A percentile compares a stretch with the other conserved stretches of the same genome.
These are phyloP conservation scores for Trichothecium sympodiale DNA, from an alignment of 2,329 filamentous ascomycete genomes.

Conservation along the genomic window DNA sequence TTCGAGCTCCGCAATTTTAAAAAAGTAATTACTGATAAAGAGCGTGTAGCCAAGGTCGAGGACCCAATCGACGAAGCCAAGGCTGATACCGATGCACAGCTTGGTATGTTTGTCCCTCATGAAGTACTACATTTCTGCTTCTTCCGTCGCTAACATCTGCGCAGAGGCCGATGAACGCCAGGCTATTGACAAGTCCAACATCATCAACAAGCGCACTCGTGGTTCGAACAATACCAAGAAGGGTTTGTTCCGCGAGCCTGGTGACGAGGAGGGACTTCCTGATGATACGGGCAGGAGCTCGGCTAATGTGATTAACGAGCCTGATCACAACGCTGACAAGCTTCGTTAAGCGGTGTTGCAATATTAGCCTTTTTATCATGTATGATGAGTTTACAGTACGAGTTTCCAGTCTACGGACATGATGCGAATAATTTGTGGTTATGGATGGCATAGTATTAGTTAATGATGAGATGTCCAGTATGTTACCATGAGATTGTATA, in stretches of 20 bases:
- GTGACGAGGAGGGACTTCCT: conserved; percentile 7
- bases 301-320: not conserved
- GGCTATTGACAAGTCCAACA: conserved; percentile 9
- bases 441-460: no score
- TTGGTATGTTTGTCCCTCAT: conserved; percentile 15
- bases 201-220: conserved; percentile 7
- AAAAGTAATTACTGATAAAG: no score
- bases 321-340: not conserved
- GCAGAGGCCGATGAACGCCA: conserved; percentile 6
- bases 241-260: conserved; percentile 6
- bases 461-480: no score
- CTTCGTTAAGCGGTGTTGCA: not conserved
- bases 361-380: not conserved
- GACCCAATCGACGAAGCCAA: conserved; percentile 17
- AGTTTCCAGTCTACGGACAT: no score
- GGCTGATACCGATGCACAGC: conserved; percentile 22
- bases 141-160: not conserved
- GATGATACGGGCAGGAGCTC: conserved; percentile 4
- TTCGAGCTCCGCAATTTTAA: no score
- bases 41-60: conserved; percentile 12
- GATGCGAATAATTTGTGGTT: no score
- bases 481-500: no score
- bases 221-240: conserved; percentile 3
- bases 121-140: no score
- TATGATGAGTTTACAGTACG: not conserved